Evolutionary conservation across 352 stramenopile genomes (phyloP).

Genomic region (Pythium phragmitis): DNA sequence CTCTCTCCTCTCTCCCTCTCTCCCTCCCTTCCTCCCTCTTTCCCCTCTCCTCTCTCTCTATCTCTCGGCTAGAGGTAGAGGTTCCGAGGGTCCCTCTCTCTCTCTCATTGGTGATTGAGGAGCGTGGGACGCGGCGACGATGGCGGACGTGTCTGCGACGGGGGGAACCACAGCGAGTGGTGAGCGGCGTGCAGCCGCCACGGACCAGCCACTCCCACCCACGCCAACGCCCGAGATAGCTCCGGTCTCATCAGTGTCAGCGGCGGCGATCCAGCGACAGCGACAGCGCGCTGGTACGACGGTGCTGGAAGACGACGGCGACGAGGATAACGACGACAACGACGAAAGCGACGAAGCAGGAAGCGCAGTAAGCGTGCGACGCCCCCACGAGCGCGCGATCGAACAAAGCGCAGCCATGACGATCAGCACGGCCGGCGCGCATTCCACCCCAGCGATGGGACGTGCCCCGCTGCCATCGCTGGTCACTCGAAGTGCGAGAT

Average conservation of each 20-base stretch:
- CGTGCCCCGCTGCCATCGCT: slow-evolving; percentile 8
- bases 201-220: no score
- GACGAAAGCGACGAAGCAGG: slow-evolving; percentile 17
- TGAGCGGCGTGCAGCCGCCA: slow-evolving; percentile 21
- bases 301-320: slow-evolving; percentile 21
- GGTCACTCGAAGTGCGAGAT: slow-evolving; percentile 12
- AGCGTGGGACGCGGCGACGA: slow-evolving; percentile 15
- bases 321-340: slow-evolving; percentile 24
- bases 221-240: background rate
- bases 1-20: background rate
- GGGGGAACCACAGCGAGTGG: slow-evolving; percentile 17
- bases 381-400: background rate
- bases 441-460: background rate
- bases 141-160: slow-evolving; percentile 19
- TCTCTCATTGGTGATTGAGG: background rate
- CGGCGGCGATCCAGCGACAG: background rate
- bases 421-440: background rate
- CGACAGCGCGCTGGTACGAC: slow-evolving; percentile 11
- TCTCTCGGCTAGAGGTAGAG: background rate
- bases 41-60: background rate
- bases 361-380: background rate
- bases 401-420: slow-evolving; percentile 4
- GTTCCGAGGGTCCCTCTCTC: no score
- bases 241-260: background rate
- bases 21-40: background rate